Conservation (phyloP, 192 early-diverging fungal genomes). For the Linnemannia schmuckeri region DNA sequence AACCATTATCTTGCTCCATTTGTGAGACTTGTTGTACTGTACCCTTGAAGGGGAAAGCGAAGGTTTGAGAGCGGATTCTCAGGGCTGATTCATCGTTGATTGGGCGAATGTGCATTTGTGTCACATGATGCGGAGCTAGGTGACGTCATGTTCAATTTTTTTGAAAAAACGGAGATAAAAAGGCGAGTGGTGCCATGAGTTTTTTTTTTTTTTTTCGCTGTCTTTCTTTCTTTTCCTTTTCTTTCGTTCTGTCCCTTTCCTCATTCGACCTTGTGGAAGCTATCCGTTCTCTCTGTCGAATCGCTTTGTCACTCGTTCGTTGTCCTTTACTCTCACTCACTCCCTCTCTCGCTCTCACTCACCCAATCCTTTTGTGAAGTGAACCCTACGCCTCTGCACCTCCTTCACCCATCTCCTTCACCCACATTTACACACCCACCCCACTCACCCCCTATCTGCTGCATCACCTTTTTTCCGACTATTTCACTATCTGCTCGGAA, state of each 20-base stretch:
- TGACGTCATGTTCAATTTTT: neutral
- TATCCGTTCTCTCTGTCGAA: neutral
- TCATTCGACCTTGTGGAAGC: neutral
- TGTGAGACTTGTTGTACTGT: too few species aligned
- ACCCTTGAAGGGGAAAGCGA: too few species aligned
- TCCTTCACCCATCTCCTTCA: neutral
- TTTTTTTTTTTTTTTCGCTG: neutral
- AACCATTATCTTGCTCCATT: too few species aligned
- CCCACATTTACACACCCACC: too few species aligned
- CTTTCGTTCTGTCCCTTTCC: constrained; percentile 5
- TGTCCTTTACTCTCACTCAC: neutral
- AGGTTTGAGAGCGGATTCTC: neutral
- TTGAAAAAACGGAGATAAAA: constrained; percentile 3
- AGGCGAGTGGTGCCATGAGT: neutral
- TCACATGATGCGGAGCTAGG: neutral
- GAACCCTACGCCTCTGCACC: neutral
- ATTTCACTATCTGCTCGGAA: constrained; percentile 22
- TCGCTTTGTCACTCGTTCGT: neutral
- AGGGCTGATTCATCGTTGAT: neutral
- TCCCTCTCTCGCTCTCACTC: neutral
- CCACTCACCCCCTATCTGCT: neutral
- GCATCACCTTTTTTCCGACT: neutral
- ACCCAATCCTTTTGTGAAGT: neutral
- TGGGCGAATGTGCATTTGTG: neutral
- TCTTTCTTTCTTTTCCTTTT: constrained; percentile 14